Conservation (phyloP, 2,329 filamentous ascomycete genomes). For the Fusarium falciforme region DNA sequence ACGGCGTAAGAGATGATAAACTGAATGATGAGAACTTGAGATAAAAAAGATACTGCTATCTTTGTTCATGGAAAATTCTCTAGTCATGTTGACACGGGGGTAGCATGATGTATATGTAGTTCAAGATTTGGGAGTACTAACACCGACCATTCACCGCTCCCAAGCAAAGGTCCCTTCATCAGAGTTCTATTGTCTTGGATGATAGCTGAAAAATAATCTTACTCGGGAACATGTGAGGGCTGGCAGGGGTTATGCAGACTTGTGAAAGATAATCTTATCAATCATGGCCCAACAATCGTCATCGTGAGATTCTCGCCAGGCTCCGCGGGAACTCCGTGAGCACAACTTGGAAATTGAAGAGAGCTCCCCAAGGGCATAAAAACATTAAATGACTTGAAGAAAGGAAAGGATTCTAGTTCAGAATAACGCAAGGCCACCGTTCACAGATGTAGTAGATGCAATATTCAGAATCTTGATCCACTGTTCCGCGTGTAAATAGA, state of each 20-base stretch:
- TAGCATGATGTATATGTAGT: neutral
- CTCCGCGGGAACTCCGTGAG: neutral
- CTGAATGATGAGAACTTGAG: neutral
- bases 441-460: neutral
- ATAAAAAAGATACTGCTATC: neutral
- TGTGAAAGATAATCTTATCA: neutral
- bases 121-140: neutral
- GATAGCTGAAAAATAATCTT: neutral
- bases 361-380: neutral
- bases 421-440: neutral
- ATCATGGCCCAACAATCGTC: neutral
- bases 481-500: neutral
- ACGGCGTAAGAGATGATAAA: neutral
- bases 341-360: neutral
- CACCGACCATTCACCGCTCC: neutral
- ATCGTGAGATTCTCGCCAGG: neutral
- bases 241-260: neutral
- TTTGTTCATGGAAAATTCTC: neutral
- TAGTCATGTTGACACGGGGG: neutral
- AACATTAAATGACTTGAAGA: neutral
- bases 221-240: neutral
- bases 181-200: neutral
- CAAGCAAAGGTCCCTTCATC: neutral
- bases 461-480: neutral
- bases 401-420: neutral